These are phyloP conservation scores for Aechmea fasciata DNA, from an alignment of 176 grass and related monocot species.

Conservation along the genomic window DNA sequence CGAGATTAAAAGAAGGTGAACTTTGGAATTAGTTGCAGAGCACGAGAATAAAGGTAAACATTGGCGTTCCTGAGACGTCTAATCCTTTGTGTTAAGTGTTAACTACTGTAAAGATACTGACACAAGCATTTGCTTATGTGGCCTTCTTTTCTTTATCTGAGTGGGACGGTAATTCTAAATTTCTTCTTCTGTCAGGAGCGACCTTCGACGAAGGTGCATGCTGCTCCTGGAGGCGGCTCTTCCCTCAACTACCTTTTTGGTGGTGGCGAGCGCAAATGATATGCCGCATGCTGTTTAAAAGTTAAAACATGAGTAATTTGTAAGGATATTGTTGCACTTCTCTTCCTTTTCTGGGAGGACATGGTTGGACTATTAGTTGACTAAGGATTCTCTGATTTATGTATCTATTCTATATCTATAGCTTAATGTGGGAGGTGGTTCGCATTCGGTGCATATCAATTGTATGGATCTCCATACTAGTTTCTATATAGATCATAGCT, in stretches of 20 bases:
- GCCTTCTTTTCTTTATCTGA: background rate
- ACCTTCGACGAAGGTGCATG: constrained; percentile 57
- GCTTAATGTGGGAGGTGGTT: background rate
- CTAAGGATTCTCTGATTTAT: background rate
- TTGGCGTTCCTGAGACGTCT: background rate
- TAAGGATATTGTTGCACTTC: background rate
- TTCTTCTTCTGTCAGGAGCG: constrained; percentile 30
- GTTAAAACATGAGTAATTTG: background rate
- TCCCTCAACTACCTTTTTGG: constrained; percentile 60
- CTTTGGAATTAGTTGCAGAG: too few species aligned
- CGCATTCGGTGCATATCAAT: too few species aligned
- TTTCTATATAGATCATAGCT: too few species aligned
- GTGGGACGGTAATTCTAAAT: background rate
- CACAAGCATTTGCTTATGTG: background rate
- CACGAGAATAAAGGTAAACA: background rate
- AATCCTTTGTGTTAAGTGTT: background rate
- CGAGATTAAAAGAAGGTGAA: too few species aligned
- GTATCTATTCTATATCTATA: background rate
- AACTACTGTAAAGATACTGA: background rate
- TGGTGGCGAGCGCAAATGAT: constrained; percentile 9
- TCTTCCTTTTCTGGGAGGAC: background rate
- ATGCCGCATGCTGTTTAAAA: background rate
- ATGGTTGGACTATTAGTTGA: background rate
- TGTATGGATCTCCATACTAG: too few species aligned
- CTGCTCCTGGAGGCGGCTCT: constrained; percentile 51